A percentile compares a stretch with the other conserved stretches of the same genome.
phyloP scores from a whole-genome alignment of 345 rosid species.

The Melaleuca quinquenervia region DNA sequence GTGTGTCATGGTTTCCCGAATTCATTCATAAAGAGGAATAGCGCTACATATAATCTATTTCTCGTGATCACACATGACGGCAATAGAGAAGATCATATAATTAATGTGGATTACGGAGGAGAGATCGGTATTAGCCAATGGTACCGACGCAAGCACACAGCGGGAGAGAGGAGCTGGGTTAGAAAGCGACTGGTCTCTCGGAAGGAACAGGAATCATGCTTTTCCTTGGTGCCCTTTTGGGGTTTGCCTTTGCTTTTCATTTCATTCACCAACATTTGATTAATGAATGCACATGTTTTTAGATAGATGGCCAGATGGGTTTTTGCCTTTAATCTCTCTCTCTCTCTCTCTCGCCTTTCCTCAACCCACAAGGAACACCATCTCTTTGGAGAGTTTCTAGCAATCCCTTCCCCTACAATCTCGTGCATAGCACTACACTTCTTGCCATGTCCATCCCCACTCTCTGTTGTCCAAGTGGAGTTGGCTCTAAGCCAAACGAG shows the following conservation, averaged over 20 bases:
- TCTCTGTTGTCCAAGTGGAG: not conserved
- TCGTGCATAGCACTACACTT: not conserved
- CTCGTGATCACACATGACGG: not conserved
- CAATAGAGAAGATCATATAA: not conserved
- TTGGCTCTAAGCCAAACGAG: not conserved
- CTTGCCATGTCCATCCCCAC: not conserved
- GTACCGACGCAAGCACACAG: not conserved
- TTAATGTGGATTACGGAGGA: not conserved
- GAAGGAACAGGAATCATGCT: conserved; percentile 49
- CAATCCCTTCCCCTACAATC: not conserved
- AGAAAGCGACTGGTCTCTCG: conserved; percentile 19
- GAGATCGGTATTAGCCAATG: not conserved
- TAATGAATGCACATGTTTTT: conserved; percentile 45
- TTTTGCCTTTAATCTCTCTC: conserved; percentile 19
- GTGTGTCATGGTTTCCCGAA: not conserved
- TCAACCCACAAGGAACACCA: not conserved
- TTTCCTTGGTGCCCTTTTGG: conserved; percentile 3
- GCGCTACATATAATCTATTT: not conserved
- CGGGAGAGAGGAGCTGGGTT: not conserved
- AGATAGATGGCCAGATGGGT: conserved; percentile 31
- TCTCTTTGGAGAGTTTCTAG: not conserved
- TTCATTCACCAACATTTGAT: conserved; percentile 17
- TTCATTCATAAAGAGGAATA: not conserved
- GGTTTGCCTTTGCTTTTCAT: conserved; percentile 23
- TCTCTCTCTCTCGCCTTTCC: not conserved